Conservation (phyloP, 768 basidiomycete genomes). For the Lentinula sp. region DNA sequence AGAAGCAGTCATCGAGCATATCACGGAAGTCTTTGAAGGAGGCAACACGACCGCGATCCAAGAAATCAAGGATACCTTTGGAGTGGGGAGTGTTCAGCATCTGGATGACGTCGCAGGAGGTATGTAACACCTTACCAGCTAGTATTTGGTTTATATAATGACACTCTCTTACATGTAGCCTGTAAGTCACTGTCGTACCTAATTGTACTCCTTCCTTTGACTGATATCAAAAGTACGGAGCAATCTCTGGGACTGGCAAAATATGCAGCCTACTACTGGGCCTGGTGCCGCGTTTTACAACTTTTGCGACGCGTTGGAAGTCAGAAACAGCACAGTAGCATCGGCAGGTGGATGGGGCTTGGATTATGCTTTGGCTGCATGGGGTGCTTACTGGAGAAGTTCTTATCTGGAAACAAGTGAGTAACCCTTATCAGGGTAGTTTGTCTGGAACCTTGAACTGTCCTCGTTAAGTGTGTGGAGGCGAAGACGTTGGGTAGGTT, state of each 20-base stretch:
- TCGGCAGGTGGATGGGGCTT: conserved; percentile 54
- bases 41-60: conserved; percentile 42
- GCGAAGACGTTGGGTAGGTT: conserved; percentile 39
- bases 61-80: conserved; percentile 50
- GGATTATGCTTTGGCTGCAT: conserved; percentile 50
- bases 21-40: conserved; percentile 50
- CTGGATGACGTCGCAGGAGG: conserved; percentile 63
- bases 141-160: no score
- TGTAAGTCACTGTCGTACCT: conserved; percentile 16
- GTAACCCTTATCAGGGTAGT: background rate
- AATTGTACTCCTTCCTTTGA: conserved; percentile 32
- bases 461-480: conserved; percentile 43
- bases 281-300: conserved; percentile 41
- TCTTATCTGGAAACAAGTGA: conserved; percentile 24
- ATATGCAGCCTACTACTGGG: conserved; percentile 44
- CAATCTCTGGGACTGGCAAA: conserved; percentile 67
- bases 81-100: conserved; percentile 50
- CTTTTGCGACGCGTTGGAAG: conserved; percentile 66
- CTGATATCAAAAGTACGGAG: conserved; percentile 43
- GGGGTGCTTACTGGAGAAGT: conserved; percentile 52
- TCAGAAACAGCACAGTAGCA: conserved; percentile 48
- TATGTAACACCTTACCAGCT: conserved; percentile 17
- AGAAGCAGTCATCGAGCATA: conserved; percentile 51
- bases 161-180: background rate
- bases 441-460: background rate